A percentile compares a stretch with the other conserved stretches of the same genome.
Evolutionary conservation across 768 basidiomycete species (phyloP).

Genomic region (Candolleomyces aberdarensis): DNA sequence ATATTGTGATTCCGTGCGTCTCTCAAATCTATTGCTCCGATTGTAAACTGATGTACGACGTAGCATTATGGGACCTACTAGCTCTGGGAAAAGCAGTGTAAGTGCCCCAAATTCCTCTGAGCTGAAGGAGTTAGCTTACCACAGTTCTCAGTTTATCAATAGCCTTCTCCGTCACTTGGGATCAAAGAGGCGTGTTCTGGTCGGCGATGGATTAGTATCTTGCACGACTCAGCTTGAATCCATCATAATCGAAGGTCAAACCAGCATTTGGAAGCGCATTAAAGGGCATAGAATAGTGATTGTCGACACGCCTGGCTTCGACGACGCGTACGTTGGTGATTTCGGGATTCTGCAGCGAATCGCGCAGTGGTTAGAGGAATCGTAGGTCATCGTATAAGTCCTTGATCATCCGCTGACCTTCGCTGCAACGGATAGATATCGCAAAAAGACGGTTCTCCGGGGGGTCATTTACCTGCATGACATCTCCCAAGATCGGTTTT

Average conservation of each 20-base stretch:
- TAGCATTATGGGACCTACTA: constrained; percentile 28
- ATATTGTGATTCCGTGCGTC: constrained; percentile 22
- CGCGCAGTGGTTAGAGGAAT: constrained; percentile 21
- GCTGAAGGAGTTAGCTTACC: neutral
- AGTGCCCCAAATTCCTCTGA: neutral
- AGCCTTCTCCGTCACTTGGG: neutral
- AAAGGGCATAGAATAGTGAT: constrained; percentile 9
- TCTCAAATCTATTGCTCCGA: neutral
- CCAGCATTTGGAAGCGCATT: neutral
- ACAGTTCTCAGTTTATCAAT: constrained; percentile 18
- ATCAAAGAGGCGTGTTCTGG: neutral
- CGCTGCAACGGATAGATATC: constrained; percentile 12
- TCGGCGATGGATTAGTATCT: constrained; percentile 22
- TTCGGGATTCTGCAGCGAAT: constrained; percentile 21
- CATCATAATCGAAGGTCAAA: neutral
- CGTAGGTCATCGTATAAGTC: constrained; percentile 13
- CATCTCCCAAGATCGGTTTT: constrained; percentile 24
- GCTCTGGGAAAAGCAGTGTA: constrained; percentile 30
- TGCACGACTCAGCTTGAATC: constrained; percentile 19
- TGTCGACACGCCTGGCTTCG: constrained; percentile 25
- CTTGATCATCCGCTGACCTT: neutral
- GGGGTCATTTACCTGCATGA: constrained; percentile 25
- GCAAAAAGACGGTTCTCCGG: constrained; percentile 15
- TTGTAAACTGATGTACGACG: neutral
- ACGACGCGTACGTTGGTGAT: constrained; percentile 20